These are phyloP conservation scores for Umbelopsis isabellina DNA, from an alignment of 192 early-diverging fungal species.

Conservation along the genomic window DNA sequence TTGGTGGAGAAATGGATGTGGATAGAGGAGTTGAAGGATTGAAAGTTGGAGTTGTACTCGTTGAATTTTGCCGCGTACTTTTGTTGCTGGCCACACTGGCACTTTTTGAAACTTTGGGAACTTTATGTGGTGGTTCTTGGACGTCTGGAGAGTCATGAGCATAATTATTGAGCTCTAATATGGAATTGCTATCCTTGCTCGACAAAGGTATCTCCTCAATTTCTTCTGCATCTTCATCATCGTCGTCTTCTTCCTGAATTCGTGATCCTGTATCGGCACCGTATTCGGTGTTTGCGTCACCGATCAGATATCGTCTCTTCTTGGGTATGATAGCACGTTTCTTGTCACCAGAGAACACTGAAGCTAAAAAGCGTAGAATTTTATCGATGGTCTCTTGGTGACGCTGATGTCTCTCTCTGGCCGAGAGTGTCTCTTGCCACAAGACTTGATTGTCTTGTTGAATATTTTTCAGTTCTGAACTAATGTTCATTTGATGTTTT, in stretches of 20 bases:
- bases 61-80: neutral
- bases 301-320: slow-evolving; percentile 48
- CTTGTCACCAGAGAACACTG: slow-evolving; percentile 77
- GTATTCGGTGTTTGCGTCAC: slow-evolving; percentile 16
- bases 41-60: neutral
- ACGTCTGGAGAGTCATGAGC: neutral
- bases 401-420: slow-evolving; percentile 79
- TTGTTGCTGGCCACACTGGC: slow-evolving; percentile 8
- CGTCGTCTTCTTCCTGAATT: slow-evolving; percentile 31
- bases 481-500: slow-evolving; percentile 92
- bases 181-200: neutral
- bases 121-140: neutral
- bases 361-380: slow-evolving; percentile 90
- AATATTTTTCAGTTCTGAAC: slow-evolving; percentile 82
- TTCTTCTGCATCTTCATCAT: slow-evolving; percentile 33
- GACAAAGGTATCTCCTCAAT: slow-evolving; percentile 11
- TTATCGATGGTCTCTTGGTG: slow-evolving; percentile 96
- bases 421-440: slow-evolving; percentile 81
- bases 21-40: neutral
- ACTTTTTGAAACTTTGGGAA: slow-evolving; percentile 15
- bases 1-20: neutral
- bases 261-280: slow-evolving; percentile 18
- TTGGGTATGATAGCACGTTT: slow-evolving; percentile 53
- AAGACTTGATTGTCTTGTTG: slow-evolving; percentile 87
- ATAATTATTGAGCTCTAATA: slow-evolving; percentile 17